Evolutionary conservation across 768 basidiomycete genomes (phyloP), one percentile per base, ranked within the genome.

Genomic region (Auricularia sp.): DNA sequence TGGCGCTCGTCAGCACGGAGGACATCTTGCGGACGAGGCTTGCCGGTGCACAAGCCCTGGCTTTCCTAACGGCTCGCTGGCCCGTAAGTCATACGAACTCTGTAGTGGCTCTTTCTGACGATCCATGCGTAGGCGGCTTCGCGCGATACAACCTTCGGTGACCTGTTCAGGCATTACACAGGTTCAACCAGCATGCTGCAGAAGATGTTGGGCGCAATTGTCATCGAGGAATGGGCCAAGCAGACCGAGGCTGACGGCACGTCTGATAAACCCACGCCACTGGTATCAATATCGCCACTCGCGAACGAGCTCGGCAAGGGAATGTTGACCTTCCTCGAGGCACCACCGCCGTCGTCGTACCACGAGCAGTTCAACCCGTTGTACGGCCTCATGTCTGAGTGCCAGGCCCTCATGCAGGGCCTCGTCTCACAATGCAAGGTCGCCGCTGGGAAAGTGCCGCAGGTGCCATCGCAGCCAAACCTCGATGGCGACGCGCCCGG

Each of bases 171-270:
- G 3, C 87, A 92, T 72, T 94, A 97, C 69, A 77, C 94, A 70
- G 83, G 87, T 61, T 95, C 96, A 1, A 83, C 88, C 5, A 94
- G 92, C 71, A 95, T 95, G 83, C 81, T 98, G 16, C 95, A 97
- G 72, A 90, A 90, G 68, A 86, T 94, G 72, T 75, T 98, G 54
- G 78, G 88, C n/a, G 88, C 92, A 18, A 83, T 91, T 61, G 81
- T 98, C 65, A 78, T 94, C 0, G 92, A 96, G 74, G 93, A 98
- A 78, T 98, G 95, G 97, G 92, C 94, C 3, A 77, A 77, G 8
- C 80, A 82, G 54, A 33, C 63, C 24, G 42, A 65, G 37, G 18
- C 42, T 16, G 24, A 68, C 70, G 29, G 64, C 3, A 44, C 16
- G n/a, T 64, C 61, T 64, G 29, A 39, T 63, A 3, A 42, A 18